phyloP scores from a whole-genome alignment of 2,329 filamentous ascomycete species.

The Fusarium veterinarium region DNA sequence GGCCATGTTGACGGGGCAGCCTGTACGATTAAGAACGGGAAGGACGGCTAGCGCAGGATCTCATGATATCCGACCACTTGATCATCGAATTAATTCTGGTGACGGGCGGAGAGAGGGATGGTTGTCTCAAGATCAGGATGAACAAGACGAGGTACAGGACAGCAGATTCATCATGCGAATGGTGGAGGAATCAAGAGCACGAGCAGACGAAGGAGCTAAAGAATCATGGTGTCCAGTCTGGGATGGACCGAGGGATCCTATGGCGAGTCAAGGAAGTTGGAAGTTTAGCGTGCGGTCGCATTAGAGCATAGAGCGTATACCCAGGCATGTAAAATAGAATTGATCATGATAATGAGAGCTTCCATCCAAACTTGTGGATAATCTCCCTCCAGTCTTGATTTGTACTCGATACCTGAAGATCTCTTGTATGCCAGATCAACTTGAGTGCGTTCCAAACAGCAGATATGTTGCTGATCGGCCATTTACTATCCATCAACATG shows the following conservation, averaged over 20 bases:
- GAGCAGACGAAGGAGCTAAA: conserved; percentile 30
- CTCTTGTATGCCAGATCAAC: conserved; percentile 39
- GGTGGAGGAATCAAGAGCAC: conserved; percentile 30
- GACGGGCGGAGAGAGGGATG: conserved; percentile 34
- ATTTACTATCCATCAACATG: conserved; percentile 35
- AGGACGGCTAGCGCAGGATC: conserved; percentile 6
- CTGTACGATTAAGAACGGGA: conserved; percentile 10
- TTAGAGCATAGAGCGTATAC: background rate
- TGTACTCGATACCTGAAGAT: conserved; percentile 15
- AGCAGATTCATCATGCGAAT: conserved; percentile 36
- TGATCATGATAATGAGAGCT: conserved; percentile 19
- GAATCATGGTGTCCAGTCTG: conserved; percentile 41
- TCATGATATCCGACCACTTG: conserved; percentile 8
- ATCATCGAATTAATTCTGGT: conserved; percentile 23
- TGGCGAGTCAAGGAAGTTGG: conserved; percentile 29
- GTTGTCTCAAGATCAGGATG: conserved; percentile 9
- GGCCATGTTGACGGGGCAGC: conserved; percentile 37
- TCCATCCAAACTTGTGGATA: conserved; percentile 43
- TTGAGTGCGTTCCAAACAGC: conserved; percentile 39
- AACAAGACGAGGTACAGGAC: conserved; percentile 4
- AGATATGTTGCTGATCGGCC: conserved; percentile 42
- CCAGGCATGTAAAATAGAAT: background rate
- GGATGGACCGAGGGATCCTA: conserved; percentile 36
- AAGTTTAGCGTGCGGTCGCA: conserved; percentile 23
- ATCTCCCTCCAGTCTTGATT: conserved; percentile 41